Conservation (phyloP, 2,329 filamentous ascomycete species). For the Colletotrichum sp. region DNA sequence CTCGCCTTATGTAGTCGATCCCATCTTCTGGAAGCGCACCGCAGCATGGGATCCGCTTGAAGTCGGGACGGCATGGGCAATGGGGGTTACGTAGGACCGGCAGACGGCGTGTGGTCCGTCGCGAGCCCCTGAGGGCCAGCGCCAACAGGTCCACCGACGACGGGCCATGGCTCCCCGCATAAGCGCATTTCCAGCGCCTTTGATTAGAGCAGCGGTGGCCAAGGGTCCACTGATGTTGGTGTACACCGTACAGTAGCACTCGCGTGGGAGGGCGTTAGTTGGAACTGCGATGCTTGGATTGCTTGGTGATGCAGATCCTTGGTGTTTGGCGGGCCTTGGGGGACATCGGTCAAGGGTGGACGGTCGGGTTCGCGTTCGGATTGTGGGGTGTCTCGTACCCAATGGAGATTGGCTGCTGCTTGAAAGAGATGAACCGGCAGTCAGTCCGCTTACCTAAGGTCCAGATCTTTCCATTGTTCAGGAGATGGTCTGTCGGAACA, state of each 20-base stretch:
- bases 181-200: neutral
- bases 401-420: neutral
- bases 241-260: neutral
- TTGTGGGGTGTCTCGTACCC: neutral
- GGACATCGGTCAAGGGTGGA: neutral
- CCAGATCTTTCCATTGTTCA: neutral
- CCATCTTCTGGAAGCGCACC: neutral
- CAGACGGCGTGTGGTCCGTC: neutral
- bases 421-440: neutral
- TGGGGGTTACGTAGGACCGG: neutral
- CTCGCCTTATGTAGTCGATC: neutral
- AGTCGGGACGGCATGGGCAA: neutral
- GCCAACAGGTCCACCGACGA: neutral
- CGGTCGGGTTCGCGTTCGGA: constrained; percentile 12
- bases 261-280: neutral
- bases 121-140: neutral
- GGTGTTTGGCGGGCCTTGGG: neutral
- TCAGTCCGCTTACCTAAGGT: neutral
- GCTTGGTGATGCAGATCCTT: neutral
- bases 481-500: neutral
- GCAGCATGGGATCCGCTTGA: neutral
- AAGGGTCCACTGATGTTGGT: neutral
- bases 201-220: neutral
- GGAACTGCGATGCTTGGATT: neutral
- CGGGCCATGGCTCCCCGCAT: neutral